These are phyloP conservation scores for Dimargaris cristalligena DNA, from an alignment of 192 early-diverging fungal species.

Conservation along the genomic window DNA sequence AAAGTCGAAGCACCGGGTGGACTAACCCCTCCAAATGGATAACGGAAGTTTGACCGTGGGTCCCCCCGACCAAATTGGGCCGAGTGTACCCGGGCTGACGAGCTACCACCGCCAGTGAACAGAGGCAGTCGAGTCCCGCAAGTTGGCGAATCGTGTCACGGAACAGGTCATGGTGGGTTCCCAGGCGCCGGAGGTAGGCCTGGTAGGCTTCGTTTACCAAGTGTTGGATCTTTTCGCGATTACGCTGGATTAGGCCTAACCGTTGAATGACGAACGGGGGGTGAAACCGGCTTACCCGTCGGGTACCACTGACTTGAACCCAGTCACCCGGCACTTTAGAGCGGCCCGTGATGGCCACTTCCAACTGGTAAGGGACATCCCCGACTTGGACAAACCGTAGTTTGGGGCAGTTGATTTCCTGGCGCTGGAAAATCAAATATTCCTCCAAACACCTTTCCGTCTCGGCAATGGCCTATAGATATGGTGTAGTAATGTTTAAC, in stretches of 20 bases:
- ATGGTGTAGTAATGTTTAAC: too few species aligned
- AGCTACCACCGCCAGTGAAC: conserved; percentile 38
- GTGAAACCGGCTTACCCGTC: background rate
- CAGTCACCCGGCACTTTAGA: background rate
- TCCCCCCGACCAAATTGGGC: too few species aligned
- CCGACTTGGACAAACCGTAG: background rate
- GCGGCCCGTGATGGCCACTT: background rate
- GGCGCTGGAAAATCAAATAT: too few species aligned
- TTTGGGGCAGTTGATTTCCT: background rate
- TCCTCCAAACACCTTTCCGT: too few species aligned
- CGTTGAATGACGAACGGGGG: background rate
- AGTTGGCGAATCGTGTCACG: conserved; percentile 34
- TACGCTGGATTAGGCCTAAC: background rate
- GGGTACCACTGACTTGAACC: background rate
- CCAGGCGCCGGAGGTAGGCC: background rate
- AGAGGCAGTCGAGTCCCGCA: conserved; percentile 46
- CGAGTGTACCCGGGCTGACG: conserved; percentile 34
- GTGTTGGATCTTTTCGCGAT: background rate
- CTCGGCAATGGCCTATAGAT: too few species aligned
- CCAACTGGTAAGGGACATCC: background rate
- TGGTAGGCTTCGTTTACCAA: background rate
- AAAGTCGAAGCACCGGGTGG: too few species aligned
- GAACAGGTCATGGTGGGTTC: conserved; percentile 33
- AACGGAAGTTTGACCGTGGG: too few species aligned
- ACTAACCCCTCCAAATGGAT: too few species aligned